Evolutionary conservation across 345 rosid genomes (phyloP), one percentile per base, ranked within the genome.

Genomic region (Trapa bicornis): DNA sequence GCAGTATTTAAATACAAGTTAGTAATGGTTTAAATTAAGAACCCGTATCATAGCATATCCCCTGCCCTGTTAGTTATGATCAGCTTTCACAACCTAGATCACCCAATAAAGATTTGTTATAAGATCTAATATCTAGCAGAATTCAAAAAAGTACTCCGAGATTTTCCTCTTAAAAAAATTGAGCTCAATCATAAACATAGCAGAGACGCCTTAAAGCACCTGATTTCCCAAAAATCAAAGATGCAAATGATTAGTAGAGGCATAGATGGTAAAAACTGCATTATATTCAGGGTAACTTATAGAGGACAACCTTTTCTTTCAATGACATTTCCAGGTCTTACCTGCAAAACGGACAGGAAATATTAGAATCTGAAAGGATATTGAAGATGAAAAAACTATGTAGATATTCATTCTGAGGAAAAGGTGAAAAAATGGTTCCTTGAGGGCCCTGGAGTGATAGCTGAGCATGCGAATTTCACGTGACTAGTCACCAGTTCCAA

Each of bases 41-140:
- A 70, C 73, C 94, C 84, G 96, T 72, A 93, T 86, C 74, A 79
- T 75, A 67, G 98, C 97, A 66, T 96, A 95, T 79, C 98, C 97
- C 83, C 98, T 82, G 65, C 98, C 98, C 66, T 84, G 96, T 68
- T 85, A 89, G 72, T 80, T 88, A 74, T 90, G 98, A 77, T 85
- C 92, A 15, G 85, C 81, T 45, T 83, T 89, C 33, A 93, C 64
- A 39, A 90, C 97, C 98, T 90, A 70, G 70, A 60, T 39, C 68
- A 62, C 47, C 16, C n/a, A 37, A 52, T 2, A 14, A 38, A 14
- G 54, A 69, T 41, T 60, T 60, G 2, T 62, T 15, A 67, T 47
- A 61, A 68, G 61, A 39, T 57, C 17, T 47, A 61, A 68, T 54
- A 39, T 57, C 17, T 39, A 65, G 39, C 53, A 8, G 17, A 58